Evolutionary conservation across 495 filamentous ascomycete genomes (phyloP), one percentile per base, ranked within the genome.

Genomic region (Talaromyces liani): DNA sequence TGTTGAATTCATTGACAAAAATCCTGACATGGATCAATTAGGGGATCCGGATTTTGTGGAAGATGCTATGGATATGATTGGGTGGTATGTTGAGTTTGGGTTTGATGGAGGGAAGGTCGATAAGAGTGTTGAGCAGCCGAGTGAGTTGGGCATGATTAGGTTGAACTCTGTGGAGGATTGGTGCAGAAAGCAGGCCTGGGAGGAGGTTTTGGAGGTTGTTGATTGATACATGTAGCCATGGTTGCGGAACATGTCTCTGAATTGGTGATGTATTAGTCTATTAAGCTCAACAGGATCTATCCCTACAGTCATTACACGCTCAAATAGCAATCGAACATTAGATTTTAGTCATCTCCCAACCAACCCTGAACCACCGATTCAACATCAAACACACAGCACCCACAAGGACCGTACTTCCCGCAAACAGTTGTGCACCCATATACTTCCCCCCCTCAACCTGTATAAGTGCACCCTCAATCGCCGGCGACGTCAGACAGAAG

Each of bases 401-500:
- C 3, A 77, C 41, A n/a, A 77, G 47, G 24, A 81, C 69, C 61
- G 70, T 67, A 4, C 61, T 60, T 1, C 73, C 81, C 9, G 80
- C 71, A 74, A 80, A 85, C 1, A 78, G 63, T 66, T 84, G 80
- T 4, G 80, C 78, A 53, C 73, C 73, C 58, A 71, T 68, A 74
- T 81, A 87, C 14, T 57, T 57, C 0, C 81, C 79, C 4, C 69
- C 73, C 14, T 68, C 68, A 66, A 62, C 68, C 79, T 69, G 16
- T 84, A 76, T 57, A 63, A 84, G 65, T 1, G 76, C 75, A 0
- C 87, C 88, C 0, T 81, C 82, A 56, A 90, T 82, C 2, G 88
- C 84, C n/a, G 86, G 79, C 0, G 87, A 86, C 18, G 84, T 86
- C 58, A 90, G 70, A 59, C 75, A 77, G 1, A 86, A 84, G 60